Percentiles rank a stretch among this genome's conserved stretches.
Conservation (phyloP, 768 basidiomycete genomes). For the Saitozyma podzolica region DNA sequence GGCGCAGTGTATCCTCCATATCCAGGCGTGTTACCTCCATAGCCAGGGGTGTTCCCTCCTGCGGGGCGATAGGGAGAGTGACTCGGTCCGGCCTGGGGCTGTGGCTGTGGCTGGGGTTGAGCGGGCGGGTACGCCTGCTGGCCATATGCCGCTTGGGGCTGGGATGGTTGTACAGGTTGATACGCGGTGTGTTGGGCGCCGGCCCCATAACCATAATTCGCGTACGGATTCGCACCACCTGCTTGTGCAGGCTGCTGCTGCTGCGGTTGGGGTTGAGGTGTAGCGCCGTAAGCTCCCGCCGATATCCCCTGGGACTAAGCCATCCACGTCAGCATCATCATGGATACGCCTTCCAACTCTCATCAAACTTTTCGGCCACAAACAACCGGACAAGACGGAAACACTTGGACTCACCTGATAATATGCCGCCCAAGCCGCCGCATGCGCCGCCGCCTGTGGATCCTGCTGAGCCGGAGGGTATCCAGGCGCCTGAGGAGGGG, state of each 20-base stretch:
- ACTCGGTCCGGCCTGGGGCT: slow-evolving; percentile 11
- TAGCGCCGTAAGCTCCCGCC: slow-evolving; percentile 7
- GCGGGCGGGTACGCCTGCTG: slow-evolving; percentile 9
- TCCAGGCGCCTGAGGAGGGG: slow-evolving; percentile 22
- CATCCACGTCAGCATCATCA: too few species aligned
- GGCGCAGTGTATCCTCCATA: too few species aligned
- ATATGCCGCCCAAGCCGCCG: slow-evolving; percentile 48
- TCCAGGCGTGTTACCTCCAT: too few species aligned
- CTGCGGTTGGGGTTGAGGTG: slow-evolving; percentile 21
- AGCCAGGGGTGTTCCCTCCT: too few species aligned
- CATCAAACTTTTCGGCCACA: not conserved
- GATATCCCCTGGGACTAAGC: slow-evolving; percentile 30
- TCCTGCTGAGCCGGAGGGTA: slow-evolving; percentile 5
- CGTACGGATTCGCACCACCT: slow-evolving; percentile 61
- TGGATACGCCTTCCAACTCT: not conserved
- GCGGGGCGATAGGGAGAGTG: too few species aligned
- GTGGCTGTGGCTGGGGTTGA: slow-evolving; percentile 57
- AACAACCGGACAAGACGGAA: not conserved
- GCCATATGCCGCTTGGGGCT: slow-evolving; percentile 55
- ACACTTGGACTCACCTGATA: slow-evolving; percentile 36
- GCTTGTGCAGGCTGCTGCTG: slow-evolving; percentile 6
- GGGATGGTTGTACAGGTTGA: slow-evolving; percentile 61
- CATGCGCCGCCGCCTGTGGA: slow-evolving; percentile 28
- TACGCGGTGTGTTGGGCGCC: slow-evolving; percentile 34
- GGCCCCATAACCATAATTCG: slow-evolving; percentile 86